A percentile compares a stretch with the other conserved stretches of the same genome.
Conservation (phyloP, 2,329 filamentous ascomycete species). For the Pseudogymnoascus sp. region DNA sequence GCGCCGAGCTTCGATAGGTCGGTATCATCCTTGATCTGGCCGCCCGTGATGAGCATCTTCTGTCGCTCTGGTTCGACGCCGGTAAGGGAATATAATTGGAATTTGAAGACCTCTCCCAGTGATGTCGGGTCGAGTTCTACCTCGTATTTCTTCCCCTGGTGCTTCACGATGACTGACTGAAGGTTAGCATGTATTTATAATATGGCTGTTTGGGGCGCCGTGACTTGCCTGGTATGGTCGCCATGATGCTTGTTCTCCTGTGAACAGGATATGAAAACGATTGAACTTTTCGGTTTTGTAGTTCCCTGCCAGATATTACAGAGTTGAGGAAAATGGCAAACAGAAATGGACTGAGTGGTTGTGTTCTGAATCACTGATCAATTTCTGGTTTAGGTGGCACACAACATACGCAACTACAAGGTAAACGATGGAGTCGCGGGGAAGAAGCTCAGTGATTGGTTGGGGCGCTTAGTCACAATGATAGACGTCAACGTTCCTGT, state of each 20-base stretch:
- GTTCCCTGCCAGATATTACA: not conserved
- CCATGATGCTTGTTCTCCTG: constrained; percentile 23
- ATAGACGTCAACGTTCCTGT: constrained; percentile 9
- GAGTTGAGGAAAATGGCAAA: not conserved
- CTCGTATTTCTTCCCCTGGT: constrained; percentile 91
- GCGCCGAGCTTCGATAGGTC: constrained; percentile 76
- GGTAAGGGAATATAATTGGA: constrained; percentile 89
- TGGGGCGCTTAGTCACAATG: constrained; percentile 6
- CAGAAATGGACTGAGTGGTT: not conserved
- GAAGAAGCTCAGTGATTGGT: constrained; percentile 7
- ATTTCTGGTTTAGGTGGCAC: constrained; percentile 6
- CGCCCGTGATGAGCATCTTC: constrained; percentile 90
- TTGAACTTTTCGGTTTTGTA: not conserved
- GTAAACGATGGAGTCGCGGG: constrained; percentile 7
- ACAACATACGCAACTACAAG: constrained; percentile 2
- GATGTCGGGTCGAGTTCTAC: constrained; percentile 81
- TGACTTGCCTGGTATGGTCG: constrained; percentile 28
- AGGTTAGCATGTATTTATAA: constrained; percentile 16
- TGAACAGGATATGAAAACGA: not conserved
- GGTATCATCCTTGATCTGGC: constrained; percentile 92
- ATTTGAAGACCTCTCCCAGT: constrained; percentile 89
- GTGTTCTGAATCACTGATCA: constrained; percentile 6
- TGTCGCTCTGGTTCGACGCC: constrained; percentile 94
- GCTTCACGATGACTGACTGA: constrained; percentile 75
- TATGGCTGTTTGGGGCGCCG: not conserved